phyloP scores from a whole-genome alignment of 1,284 basidiomycete species.

The Boletellus deceptivus region DNA sequence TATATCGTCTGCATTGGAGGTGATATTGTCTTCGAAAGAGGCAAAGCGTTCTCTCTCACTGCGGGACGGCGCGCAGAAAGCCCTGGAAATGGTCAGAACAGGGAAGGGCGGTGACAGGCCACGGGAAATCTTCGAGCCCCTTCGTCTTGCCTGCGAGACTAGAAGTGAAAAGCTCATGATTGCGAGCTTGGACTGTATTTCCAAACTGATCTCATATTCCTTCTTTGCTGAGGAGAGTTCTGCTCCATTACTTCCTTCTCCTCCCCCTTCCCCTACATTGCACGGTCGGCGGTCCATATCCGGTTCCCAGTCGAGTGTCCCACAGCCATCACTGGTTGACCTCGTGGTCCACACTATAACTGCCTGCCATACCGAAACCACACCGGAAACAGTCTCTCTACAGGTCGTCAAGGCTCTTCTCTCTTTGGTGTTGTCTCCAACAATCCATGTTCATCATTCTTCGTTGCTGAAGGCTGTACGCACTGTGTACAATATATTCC shows the following conservation, averaged over 20 bases:
- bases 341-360: conserved; percentile 93
- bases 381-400: conserved; percentile 85
- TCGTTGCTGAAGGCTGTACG: conserved; percentile 91
- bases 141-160: conserved; percentile 92
- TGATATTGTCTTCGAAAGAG: conserved; percentile 86
- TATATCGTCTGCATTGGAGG: conserved; percentile 85
- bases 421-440: conserved; percentile 82
- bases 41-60: conserved; percentile 83
- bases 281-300: conserved; percentile 43
- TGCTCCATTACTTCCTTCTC: conserved; percentile 44
- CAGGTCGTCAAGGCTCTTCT: conserved; percentile 95
- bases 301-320: conserved; percentile 50
- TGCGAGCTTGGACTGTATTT: conserved; percentile 92
- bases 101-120: conserved; percentile 70
- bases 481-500: conserved; percentile 95
- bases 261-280: conserved; percentile 67
- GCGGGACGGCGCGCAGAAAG: conserved; percentile 77
- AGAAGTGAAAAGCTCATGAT: conserved; percentile 90
- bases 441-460: conserved; percentile 88
- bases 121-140: conserved; percentile 88
- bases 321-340: conserved; percentile 78
- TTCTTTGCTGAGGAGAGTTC: conserved; percentile 76
- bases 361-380: conserved; percentile 83
- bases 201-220: conserved; percentile 93
- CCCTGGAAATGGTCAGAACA: conserved; percentile 78